Base-by-base conservation (phyloP, 2,329 filamentous ascomycete species). In the Paraphaeosphaeria minitans region DNA sequence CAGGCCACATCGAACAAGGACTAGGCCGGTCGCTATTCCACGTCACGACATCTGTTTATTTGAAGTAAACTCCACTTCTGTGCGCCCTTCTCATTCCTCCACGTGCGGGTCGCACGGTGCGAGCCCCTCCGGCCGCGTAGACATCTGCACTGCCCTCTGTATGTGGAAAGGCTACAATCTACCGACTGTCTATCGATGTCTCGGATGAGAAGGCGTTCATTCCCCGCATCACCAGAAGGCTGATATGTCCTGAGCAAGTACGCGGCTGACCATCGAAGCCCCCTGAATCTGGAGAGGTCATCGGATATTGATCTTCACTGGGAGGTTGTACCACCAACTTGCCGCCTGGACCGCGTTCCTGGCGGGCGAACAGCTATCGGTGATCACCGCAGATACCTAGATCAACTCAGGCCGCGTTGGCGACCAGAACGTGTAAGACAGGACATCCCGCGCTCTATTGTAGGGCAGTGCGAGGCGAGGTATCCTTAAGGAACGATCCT, bases 21-120 rank as follows among this genome's bases (percentile, higher is more conserved):
- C 55, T 63, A 58, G 55, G 50, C 31, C 42, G 50, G 45, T 50
- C 52, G 55, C 46, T 52, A 42, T 59, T 57, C 62, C 65, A 66
- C 61, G 66, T 41, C 58, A 57, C 54, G 35, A 53, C 57, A 45
- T 35, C 27, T 50, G 43, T 48, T 49, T 46, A 60, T 31, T 42
- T 50, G 46, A 49, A 49, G 24, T 10, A 21, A 8, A n/a, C 35
- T 41, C 49, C 35, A 45, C 39, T 45, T 27, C 43, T 47, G 43
- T 59, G 41, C 41, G 21, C 7, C 41, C 59, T 61, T 16, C 57
- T 56, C 49, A 51, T 31, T 59, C 53, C 57, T 63, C 62, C 70
- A 68, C 66, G 65, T 70, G 66, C 58, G 54, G 59, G 66, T 70
- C 19, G 63, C 55, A 68, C 65, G 53, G 57, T 53, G 66, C 59